Evolutionary conservation across 2,329 filamentous ascomycete species (phyloP).

Genomic region (Microdochium paspali): DNA sequence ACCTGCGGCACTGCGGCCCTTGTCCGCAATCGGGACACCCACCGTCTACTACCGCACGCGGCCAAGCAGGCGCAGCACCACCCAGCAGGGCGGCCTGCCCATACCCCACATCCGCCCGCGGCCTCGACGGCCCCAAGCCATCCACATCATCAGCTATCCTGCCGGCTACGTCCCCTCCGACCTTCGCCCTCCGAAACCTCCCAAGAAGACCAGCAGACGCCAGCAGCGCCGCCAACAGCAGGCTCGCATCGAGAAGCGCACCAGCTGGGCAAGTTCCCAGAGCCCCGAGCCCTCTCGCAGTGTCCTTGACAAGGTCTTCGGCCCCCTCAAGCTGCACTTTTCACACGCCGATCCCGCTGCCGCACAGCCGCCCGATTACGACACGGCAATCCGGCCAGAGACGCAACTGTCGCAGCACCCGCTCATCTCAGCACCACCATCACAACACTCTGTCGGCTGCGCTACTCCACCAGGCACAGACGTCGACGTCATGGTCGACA

Average conservation of each 20-base stretch:
- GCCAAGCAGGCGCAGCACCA: conserved; percentile 12
- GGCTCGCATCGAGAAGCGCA: conserved; percentile 7
- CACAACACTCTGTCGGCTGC: neutral
- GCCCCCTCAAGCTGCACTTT: conserved; percentile 18
- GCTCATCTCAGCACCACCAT: neutral
- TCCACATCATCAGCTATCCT: conserved; percentile 39
- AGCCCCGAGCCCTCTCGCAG: conserved; percentile 19
- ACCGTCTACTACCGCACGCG: conserved; percentile 19
- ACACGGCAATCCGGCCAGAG: conserved; percentile 5
- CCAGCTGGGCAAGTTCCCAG: conserved; percentile 8
- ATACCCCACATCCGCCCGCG: conserved; percentile 37
- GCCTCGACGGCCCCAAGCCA: conserved; percentile 39
- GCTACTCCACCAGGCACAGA: neutral
- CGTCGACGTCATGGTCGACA: conserved; percentile 11
- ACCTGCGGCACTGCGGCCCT: neutral
- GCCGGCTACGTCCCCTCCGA: conserved; percentile 33
- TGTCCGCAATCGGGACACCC: neutral
- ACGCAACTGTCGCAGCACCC: conserved; percentile 2
- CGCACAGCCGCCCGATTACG: conserved; percentile 3
- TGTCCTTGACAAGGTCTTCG: conserved; percentile 21
- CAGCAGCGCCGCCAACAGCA: conserved; percentile 19
- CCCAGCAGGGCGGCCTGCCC: conserved; percentile 16
- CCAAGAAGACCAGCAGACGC: conserved; percentile 37
- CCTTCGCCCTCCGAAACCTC: conserved; percentile 27
- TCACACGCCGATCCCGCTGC: conserved; percentile 10